Conservation (phyloP, 352 stramenopile species). For the Globisporangium acanthophoron region DNA sequence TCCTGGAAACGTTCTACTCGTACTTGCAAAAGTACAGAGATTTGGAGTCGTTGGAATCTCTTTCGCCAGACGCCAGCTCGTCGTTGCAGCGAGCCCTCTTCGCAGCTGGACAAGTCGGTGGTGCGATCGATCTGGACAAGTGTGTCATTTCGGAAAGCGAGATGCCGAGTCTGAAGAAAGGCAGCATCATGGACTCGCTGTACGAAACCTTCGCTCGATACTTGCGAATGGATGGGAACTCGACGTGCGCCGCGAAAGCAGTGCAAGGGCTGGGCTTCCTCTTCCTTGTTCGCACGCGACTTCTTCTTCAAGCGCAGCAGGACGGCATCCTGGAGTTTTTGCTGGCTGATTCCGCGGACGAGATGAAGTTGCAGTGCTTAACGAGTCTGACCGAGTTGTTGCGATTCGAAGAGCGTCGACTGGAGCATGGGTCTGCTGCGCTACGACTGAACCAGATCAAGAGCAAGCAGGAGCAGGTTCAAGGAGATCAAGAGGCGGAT, state of each 20-base stretch:
- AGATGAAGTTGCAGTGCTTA: conserved; percentile 63
- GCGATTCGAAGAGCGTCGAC: conserved; percentile 57
- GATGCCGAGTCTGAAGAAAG: conserved; percentile 33
- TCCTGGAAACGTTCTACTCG: conserved; percentile 67
- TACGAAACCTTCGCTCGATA: conserved; percentile 57
- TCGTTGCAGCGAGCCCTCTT: conserved; percentile 76
- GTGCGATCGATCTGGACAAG: conserved; percentile 58
- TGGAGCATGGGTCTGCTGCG: conserved; percentile 42
- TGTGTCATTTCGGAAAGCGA: conserved; percentile 22
- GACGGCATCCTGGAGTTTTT: conserved; percentile 52
- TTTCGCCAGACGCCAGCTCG: conserved; percentile 33
- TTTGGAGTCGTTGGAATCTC: conserved; percentile 22
- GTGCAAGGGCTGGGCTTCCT: conserved; percentile 82
- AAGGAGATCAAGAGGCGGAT: conserved; percentile 83
- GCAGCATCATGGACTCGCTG: conserved; percentile 49
- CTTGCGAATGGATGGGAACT: conserved; percentile 33
- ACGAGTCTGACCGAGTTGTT: conserved; percentile 74
- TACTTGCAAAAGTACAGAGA: conserved; percentile 48
- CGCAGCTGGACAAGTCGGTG: conserved; percentile 57
- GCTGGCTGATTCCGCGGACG: conserved; percentile 28
- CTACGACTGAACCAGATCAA: conserved; percentile 44
- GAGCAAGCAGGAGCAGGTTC: conserved; percentile 69
- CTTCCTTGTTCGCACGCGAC: conserved; percentile 52
- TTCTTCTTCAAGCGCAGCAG: conserved; percentile 73
- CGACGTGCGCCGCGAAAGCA: conserved; percentile 57